Conservation (phyloP, 1,284 basidiomycete species). For the Ganoderma sp. region DNA sequence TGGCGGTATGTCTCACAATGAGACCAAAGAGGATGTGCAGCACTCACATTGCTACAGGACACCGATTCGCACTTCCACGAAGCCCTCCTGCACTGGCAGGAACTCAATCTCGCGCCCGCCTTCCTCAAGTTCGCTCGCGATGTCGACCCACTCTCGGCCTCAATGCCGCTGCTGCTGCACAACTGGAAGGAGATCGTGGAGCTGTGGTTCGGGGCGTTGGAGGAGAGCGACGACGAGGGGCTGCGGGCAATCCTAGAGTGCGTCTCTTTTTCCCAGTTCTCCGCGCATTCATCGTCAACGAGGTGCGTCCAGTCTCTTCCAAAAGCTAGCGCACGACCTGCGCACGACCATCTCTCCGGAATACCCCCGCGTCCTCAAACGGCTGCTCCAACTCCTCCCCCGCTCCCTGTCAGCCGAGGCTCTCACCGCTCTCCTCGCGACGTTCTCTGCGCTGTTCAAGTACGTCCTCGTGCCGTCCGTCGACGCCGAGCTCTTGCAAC, state of each 20-base stretch:
- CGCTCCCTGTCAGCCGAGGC: slow-evolving; percentile 62
- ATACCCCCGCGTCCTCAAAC: slow-evolving; percentile 59
- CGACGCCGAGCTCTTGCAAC: slow-evolving; percentile 53
- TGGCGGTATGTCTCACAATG: slow-evolving; percentile 51
- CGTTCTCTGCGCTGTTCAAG: slow-evolving; percentile 70
- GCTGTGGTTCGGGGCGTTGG: slow-evolving; percentile 63
- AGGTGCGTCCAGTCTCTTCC: slow-evolving; percentile 59
- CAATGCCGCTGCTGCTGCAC: slow-evolving; percentile 82
- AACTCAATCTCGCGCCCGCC: slow-evolving; percentile 79
- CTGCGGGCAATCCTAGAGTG: slow-evolving; percentile 74
- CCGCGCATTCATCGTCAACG: slow-evolving; percentile 19
- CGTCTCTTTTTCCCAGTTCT: slow-evolving; percentile 37
- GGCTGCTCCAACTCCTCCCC: slow-evolving; percentile 63
- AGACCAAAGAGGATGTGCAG: neutral
- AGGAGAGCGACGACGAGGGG: slow-evolving; percentile 69
- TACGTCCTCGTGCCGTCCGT: slow-evolving; percentile 69
- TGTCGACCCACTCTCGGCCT: slow-evolving; percentile 67
- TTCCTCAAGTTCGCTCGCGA: slow-evolving; percentile 76
- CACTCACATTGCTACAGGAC: slow-evolving; percentile 51
- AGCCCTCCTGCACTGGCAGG: slow-evolving; percentile 72
- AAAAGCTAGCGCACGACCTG: slow-evolving; percentile 77
- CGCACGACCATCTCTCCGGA: slow-evolving; percentile 69
- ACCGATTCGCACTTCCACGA: slow-evolving; percentile 75
- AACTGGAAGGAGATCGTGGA: slow-evolving; percentile 74
- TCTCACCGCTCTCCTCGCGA: slow-evolving; percentile 67